Evolutionary conservation across 768 basidiomycete species (phyloP).

Genomic region (Phlebiopsis flavidoalba): DNA sequence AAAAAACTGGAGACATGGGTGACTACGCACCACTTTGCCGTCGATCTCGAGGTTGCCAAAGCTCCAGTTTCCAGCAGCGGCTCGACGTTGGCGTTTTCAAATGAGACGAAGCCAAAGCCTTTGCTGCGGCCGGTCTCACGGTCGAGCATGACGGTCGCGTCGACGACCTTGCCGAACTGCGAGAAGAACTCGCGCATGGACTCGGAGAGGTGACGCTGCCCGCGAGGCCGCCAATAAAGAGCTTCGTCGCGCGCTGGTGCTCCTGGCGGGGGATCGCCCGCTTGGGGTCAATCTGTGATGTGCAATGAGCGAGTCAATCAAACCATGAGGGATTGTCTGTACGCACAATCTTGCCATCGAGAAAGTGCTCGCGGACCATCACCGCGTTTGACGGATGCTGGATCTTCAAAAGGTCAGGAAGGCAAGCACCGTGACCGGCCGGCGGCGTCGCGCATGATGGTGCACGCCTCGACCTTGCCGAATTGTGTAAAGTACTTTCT

Average conservation of each 20-base stretch:
- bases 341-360: conserved; percentile 97
- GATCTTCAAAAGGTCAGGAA: conserved; percentile 93
- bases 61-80: conserved; percentile 83
- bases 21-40: conserved; percentile 88
- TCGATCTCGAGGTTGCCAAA: conserved; percentile 90
- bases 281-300: conserved; percentile 93
- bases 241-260: conserved; percentile 86
- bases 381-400: conserved; percentile 92
- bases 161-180: conserved; percentile 92
- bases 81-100: conserved; percentile 87
- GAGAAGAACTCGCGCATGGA: conserved; percentile 91
- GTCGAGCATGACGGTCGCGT: conserved; percentile 98
- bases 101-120: conserved; percentile 97
- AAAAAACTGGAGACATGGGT: neutral
- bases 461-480: conserved; percentile 95
- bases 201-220: conserved; percentile 80
- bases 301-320: conserved; percentile 1
- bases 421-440: conserved; percentile 97
- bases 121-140: conserved; percentile 92
- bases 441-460: conserved; percentile 96
- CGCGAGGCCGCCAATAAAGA: conserved; percentile 94
- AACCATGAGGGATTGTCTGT: neutral
- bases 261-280: conserved; percentile 96
- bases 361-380: conserved; percentile 89
- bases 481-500: conserved; percentile 92